Conservation (phyloP, 1,284 basidiomycete genomes). For the Naganishia sp. region DNA sequence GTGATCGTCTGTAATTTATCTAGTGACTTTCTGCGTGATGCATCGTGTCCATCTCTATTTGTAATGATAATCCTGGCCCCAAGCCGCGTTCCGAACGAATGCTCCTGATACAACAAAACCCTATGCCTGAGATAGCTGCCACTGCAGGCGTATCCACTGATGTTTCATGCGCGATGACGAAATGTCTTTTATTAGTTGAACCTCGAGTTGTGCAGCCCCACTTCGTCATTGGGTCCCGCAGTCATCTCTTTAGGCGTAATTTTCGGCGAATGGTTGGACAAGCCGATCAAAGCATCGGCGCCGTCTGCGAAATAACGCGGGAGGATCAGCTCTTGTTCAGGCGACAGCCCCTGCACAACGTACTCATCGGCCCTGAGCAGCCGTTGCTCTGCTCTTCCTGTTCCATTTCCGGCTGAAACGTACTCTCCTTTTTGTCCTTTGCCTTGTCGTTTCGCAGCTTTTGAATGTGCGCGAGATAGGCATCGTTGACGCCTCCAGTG, state of each 20-base stretch:
- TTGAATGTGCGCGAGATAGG: constrained; percentile 78
- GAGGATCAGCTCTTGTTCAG: background rate
- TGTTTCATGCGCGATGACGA: background rate
- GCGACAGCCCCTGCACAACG: constrained; percentile 29
- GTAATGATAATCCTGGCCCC: too few relatives aligned
- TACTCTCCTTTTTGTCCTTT: constrained; percentile 59
- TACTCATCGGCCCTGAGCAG: constrained; percentile 54
- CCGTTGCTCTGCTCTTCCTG: constrained; percentile 39
- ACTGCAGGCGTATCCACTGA: too few relatives aligned
- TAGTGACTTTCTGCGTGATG: too few relatives aligned
- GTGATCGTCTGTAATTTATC: too few relatives aligned
- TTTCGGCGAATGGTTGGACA: constrained; percentile 54
- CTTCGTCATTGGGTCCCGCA: constrained; percentile 43
- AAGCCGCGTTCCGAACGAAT: too few relatives aligned
- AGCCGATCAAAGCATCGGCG: constrained; percentile 51
- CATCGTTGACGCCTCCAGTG: constrained; percentile 89
- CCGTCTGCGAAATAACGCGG: constrained; percentile 41
- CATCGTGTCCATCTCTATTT: too few relatives aligned
- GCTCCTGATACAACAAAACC: background rate
- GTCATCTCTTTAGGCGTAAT: constrained; percentile 40
- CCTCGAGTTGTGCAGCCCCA: constrained; percentile 54
- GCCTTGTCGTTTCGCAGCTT: constrained; percentile 79
- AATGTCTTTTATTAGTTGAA: constrained; percentile 5
- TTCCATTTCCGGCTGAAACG: constrained; percentile 39
- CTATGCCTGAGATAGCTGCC: background rate